Evolutionary conservation across 805 yeast species (phyloP).

Genomic region (Ogataea naganishii): DNA sequence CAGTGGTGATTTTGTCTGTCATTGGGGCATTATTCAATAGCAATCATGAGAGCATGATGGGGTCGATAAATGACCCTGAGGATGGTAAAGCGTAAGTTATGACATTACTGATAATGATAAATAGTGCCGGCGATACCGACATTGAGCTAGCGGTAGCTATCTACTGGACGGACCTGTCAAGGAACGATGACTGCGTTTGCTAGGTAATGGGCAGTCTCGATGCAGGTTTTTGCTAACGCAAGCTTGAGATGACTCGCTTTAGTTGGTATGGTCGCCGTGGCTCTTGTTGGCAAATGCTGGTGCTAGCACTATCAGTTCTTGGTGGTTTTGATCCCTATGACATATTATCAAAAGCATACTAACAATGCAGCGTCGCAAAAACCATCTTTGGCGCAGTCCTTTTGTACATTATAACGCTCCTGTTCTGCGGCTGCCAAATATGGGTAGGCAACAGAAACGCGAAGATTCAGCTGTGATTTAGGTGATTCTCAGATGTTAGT

Average conservation of each 20-base stretch:
- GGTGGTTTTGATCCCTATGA: background rate
- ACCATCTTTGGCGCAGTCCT: conserved; percentile 86
- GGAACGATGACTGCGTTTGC: no score
- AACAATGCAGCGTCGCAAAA: conserved; percentile 55
- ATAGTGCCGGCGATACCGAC: no score
- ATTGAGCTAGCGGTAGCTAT: no score
- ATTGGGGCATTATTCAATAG: conserved; percentile 74
- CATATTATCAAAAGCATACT: background rate
- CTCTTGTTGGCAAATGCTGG: no score
- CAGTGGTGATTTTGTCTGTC: conserved; percentile 76
- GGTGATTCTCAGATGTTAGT: no score
- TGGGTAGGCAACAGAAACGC: conserved; percentile 52
- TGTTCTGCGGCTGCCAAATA: conserved; percentile 87
- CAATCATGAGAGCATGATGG: conserved; percentile 88
- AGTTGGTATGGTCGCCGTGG: no score
- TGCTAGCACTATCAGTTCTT: no score
- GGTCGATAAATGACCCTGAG: conserved; percentile 82
- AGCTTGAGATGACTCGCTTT: no score
- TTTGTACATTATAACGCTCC: conserved; percentile 70
- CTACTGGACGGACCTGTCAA: no score
- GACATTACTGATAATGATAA: no score
- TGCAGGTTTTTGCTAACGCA: no score
- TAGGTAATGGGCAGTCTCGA: no score
- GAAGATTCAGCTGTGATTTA: conserved; percentile 43
- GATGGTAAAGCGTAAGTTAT: conserved; percentile 70